Evolutionary conservation across 768 basidiomycete genomes (phyloP), one percentile per base, ranked within the genome.

Genomic region (Amyloporia xantha): DNA sequence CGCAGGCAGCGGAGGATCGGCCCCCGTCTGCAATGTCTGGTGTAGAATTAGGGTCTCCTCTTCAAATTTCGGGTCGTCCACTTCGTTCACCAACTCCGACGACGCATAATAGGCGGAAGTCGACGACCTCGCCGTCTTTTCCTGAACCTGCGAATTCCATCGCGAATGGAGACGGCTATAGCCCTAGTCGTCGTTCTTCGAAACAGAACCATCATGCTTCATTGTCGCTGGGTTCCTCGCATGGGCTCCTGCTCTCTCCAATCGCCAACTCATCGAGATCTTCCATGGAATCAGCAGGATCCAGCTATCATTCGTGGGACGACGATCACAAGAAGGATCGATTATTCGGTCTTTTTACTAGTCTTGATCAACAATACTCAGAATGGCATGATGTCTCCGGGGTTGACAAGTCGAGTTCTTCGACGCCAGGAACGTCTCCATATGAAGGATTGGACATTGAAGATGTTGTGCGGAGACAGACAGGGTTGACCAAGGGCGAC

Each of bases 291-390:
- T 90, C 88, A 9, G 75, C 73, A 28, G 87, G 90, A 13, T 92
- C 90, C 2, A 91, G 90, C 64, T 91, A 87, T 63, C 88, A 91
- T 61, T 88, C 88, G 3, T 82, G 76, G 76, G 85, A 88, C 48
- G 81, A 68, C 19, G 79, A 66, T 41, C 66, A 82, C 51, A 69
- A 67, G 54, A 76, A 76, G 49, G 79, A 84, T 53, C 71, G 71
- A 39, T 62, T 74, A 42, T 63, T 77, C 45, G 74, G 70, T 40
- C 56, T 86, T 20, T 80, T 89, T 61, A 71, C 65, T 28, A 76
- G 78, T 44, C 62, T 69, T 7, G 78, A 78, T 41, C 61, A 71
- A 21, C 69, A 71, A 41, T 74, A 73, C 27, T 68, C 76, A 26
- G 68, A 74, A 2, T 90, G 85, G 86, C 81, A 84, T 62, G 83